Evolutionary conservation across 257 asterid genomes (phyloP).

Genomic region (Petunia axillaris): DNA sequence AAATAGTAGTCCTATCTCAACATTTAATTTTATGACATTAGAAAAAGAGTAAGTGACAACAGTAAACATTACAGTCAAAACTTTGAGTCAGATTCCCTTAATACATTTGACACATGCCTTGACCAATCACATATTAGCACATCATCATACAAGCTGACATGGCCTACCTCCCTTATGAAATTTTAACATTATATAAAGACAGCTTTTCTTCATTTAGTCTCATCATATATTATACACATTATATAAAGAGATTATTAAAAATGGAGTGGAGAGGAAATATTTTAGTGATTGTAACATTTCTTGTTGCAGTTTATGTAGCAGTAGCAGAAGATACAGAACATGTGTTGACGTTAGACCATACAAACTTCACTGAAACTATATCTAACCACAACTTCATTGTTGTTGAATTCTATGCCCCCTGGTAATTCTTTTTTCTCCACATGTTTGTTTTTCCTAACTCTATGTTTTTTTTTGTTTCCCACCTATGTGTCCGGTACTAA

Average conservation of each 20-base stretch:
- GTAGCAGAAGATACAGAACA: slow-evolving; percentile 50
- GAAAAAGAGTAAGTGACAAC: not conserved
- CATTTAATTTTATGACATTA: no score
- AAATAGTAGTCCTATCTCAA: no score
- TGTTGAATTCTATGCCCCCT: slow-evolving; percentile 83
- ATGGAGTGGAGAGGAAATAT: slow-evolving; percentile 26
- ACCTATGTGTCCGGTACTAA: slow-evolving; percentile 7
- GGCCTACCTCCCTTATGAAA: not conserved
- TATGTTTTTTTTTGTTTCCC: not conserved
- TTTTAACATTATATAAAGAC: not conserved
- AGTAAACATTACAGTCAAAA: not conserved
- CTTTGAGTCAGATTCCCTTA: not conserved
- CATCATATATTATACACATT: not conserved
- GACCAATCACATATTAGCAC: not conserved
- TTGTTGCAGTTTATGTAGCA: slow-evolving; percentile 39
- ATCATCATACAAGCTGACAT: not conserved
- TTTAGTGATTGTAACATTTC: slow-evolving; percentile 32
- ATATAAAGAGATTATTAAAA: not conserved
- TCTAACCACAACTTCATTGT: slow-evolving; percentile 63
- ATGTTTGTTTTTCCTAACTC: not conserved
- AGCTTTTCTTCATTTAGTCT: not conserved
- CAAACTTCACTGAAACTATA: slow-evolving; percentile 59
- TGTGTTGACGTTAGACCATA: slow-evolving; percentile 66
- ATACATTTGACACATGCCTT: not conserved
- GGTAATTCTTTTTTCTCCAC: slow-evolving; percentile 38